These are phyloP conservation scores for Candida ovalis DNA, from an alignment of 805 yeast species.

Conservation along the genomic window DNA sequence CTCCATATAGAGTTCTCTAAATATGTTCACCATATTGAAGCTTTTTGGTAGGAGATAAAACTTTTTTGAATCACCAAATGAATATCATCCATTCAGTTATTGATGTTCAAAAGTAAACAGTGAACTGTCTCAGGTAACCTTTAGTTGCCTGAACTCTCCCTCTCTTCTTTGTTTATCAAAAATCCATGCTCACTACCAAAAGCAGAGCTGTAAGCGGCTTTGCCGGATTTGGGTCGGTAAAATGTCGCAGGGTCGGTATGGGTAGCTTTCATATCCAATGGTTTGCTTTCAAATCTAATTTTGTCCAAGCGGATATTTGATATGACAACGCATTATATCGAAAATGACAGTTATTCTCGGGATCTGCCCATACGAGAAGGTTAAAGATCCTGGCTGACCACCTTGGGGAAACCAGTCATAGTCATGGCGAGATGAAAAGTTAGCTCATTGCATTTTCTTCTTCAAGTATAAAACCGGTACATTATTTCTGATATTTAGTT, in stretches of 20 bases:
- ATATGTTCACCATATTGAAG: conserved; percentile 4
- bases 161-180: too few species aligned
- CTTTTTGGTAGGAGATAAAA: too few species aligned
- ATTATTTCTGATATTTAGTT: too few species aligned
- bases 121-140: too few species aligned
- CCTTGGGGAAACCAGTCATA: not conserved
- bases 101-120: too few species aligned
- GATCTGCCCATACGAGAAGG: not conserved
- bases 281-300: not conserved
- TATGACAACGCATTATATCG: not conserved
- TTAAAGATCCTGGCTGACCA: too few species aligned
- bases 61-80: too few species aligned
- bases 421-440: not conserved
- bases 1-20: conserved; percentile 10
- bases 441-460: not conserved
- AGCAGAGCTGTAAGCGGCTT: not conserved
- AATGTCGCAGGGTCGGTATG: not conserved
- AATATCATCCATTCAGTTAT: too few species aligned
- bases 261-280: not conserved
- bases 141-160: too few species aligned
- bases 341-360: not conserved
- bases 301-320: not conserved
- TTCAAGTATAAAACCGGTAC: not conserved
- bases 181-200: too few species aligned
- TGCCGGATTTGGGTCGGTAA: not conserved